Evolutionary conservation across 306 rosid species (phyloP).

Genomic region (Prunus padus): DNA sequence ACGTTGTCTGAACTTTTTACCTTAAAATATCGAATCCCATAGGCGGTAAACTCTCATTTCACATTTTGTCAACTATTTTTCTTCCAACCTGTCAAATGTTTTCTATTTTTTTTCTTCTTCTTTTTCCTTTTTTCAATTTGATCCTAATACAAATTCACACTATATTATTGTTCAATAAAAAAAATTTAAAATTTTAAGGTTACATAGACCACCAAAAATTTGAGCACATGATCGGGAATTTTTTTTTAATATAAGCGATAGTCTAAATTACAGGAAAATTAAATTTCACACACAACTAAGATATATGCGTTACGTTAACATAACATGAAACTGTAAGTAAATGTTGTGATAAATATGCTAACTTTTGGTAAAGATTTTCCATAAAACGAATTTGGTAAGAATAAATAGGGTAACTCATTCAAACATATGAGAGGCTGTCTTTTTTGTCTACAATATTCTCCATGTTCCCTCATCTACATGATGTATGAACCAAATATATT

Average conservation of each 20-base stretch:
- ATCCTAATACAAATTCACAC: neutral
- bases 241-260: too few species aligned
- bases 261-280: rapidly evolving
- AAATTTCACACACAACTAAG: too few species aligned
- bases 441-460: neutral
- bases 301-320: too few species aligned
- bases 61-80: constrained; percentile 1
- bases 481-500: too few species aligned
- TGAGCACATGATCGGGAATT: too few species aligned
- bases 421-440: neutral
- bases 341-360: neutral
- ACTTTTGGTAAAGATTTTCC: too few species aligned
- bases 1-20: constrained; percentile 21
- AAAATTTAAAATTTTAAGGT: too few species aligned
- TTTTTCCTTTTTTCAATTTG: neutral
- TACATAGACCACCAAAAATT: too few species aligned
- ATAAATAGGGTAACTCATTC: neutral
- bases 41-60: constrained; percentile 34
- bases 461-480: neutral
- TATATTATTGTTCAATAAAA: too few species aligned
- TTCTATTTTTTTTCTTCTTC: too few species aligned
- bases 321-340: neutral
- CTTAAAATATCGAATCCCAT: constrained; percentile 27
- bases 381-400: neutral
- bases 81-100: neutral